Conservation (phyloP, 176 grass and related monocot genomes). For the Oryza glumipatula region DNA sequence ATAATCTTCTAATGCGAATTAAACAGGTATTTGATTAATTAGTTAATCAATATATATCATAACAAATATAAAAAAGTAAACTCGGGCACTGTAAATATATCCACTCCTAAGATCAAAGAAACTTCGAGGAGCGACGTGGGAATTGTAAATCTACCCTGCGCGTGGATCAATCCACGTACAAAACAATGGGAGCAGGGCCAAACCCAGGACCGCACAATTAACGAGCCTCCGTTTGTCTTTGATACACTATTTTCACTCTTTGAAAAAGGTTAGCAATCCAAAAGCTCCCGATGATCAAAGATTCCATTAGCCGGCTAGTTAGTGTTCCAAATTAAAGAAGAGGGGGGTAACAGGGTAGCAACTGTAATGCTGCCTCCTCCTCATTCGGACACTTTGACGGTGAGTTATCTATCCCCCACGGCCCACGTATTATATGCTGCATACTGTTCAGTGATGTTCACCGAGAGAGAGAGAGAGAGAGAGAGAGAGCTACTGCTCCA, state of each 20-base stretch:
- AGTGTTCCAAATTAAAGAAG: neutral
- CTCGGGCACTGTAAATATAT: neutral
- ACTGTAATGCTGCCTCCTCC: neutral
- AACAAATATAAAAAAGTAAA: too few relatives aligned
- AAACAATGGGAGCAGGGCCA: neutral
- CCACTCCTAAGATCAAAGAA: neutral
- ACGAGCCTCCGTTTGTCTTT: neutral
- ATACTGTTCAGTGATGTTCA: neutral
- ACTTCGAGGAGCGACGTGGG: neutral
- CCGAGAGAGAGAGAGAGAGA: too few relatives aligned
- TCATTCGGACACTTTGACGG: neutral
- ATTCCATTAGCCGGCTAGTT: neutral
- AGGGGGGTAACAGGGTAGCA: neutral
- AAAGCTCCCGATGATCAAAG: constrained; percentile 19
- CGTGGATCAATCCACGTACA: neutral
- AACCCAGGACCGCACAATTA: constrained; percentile 17
- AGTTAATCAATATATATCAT: neutral
- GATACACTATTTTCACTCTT: neutral
- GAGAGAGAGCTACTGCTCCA: neutral
- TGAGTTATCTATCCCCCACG: neutral
- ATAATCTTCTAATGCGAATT: too few relatives aligned
- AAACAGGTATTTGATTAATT: neutral
- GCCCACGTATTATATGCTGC: neutral
- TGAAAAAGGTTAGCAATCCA: constrained; percentile 28
- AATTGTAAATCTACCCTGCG: neutral